phyloP scores from a whole-genome alignment of 208 protist species.

The Porcisia hertigi region DNA sequence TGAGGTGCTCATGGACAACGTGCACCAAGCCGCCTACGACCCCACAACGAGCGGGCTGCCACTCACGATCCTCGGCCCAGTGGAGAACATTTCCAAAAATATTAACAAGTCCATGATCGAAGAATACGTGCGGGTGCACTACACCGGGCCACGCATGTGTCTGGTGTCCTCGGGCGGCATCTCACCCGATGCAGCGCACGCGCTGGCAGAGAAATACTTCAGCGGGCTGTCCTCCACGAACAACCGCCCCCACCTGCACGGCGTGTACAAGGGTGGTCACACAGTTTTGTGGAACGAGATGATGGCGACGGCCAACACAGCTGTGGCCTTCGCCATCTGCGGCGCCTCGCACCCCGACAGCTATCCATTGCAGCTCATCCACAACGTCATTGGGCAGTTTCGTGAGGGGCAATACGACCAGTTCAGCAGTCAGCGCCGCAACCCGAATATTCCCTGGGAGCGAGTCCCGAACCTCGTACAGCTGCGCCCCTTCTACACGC shows the following conservation, averaged over 20 bases:
- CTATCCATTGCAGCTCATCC: slow-evolving; percentile 92
- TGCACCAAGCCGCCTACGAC: slow-evolving; percentile 96
- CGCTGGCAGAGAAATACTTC: slow-evolving; percentile 92
- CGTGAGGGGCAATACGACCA: slow-evolving; percentile 79
- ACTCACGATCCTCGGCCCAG: slow-evolving; percentile 97
- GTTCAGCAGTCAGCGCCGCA: slow-evolving; percentile 74
- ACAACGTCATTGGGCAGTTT: slow-evolving; percentile 94
- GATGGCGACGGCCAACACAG: slow-evolving; percentile 84
- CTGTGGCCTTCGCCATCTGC: slow-evolving; percentile 82
- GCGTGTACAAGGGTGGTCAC: slow-evolving; percentile 68
- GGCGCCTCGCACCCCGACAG: slow-evolving; percentile 91
- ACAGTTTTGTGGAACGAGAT: slow-evolving; percentile 76
- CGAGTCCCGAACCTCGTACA: slow-evolving; percentile 70
- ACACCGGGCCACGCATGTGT: slow-evolving; percentile 97
- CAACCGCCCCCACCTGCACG: slow-evolving; percentile 58
- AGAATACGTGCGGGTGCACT: slow-evolving; percentile 95
- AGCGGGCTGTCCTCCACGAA: slow-evolving; percentile 68
- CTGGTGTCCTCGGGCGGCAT: slow-evolving; percentile 95
- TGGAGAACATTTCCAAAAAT: slow-evolving; percentile 95
- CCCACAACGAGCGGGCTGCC: slow-evolving; percentile 88
- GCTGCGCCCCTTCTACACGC: slow-evolving; percentile 90
- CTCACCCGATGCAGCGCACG: slow-evolving; percentile 93
- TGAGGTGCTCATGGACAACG: slow-evolving; percentile 97
- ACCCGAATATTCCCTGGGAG: slow-evolving; percentile 66
- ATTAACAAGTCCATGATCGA: slow-evolving; percentile 89